Evolutionary conservation across 192 early-diverging fungal genomes (phyloP).

Genomic region (Diversispora eburnea): DNA sequence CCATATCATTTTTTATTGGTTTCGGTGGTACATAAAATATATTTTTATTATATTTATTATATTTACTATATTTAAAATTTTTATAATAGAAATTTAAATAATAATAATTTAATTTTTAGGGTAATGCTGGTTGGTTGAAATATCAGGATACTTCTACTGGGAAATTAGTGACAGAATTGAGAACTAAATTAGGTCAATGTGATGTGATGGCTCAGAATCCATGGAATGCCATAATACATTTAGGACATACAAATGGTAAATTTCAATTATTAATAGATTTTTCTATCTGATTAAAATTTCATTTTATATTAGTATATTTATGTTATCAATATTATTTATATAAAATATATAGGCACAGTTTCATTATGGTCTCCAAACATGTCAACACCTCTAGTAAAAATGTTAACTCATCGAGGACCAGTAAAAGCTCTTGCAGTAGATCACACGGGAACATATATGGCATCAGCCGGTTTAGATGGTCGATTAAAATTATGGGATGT

Average conservation of each 20-base stretch:
- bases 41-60: background rate
- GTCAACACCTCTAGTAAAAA: constrained; percentile 83
- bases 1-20: constrained; percentile 91
- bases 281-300: background rate
- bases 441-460: constrained; percentile 74
- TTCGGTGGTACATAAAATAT: constrained; percentile 51
- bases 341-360: constrained; percentile 49
- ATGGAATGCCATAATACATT: constrained; percentile 82
- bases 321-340: background rate
- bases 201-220: constrained; percentile 88
- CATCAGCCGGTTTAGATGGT: constrained; percentile 86
- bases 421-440: constrained; percentile 84
- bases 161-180: constrained; percentile 69
- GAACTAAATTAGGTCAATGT: constrained; percentile 73
- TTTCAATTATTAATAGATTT: constrained; percentile 17
- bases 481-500: constrained; percentile 93
- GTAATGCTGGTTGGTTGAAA: constrained; percentile 75
- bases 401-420: constrained; percentile 88
- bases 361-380: constrained; percentile 89
- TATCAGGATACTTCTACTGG: constrained; percentile 97
- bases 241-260: constrained; percentile 82
- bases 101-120: constrained; percentile 36
- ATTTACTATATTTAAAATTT: background rate
- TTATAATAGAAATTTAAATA: background rate
- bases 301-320: background rate